Percentiles rank a stretch among this genome's conserved stretches.
Evolutionary conservation across 805 yeast genomes (phyloP).

Genomic region (Tetrapisispora pingtungensis): DNA sequence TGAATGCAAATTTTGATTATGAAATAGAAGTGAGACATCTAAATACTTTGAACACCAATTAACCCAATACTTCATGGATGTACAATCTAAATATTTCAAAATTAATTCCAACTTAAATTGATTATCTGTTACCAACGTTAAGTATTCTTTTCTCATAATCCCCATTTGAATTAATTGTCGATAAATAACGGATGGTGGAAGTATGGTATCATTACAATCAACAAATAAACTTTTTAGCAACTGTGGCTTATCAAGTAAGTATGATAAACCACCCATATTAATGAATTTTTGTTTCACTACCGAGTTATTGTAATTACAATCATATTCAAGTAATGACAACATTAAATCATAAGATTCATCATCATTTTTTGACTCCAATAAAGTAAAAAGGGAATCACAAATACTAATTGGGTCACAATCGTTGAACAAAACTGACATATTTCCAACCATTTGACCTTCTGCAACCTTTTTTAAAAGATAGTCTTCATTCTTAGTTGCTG

Average conservation of each 20-base stretch:
- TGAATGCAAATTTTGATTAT: constrained; percentile 5
- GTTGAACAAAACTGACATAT: constrained; percentile 7
- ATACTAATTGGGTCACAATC: constrained; percentile 10
- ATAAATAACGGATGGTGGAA: neutral
- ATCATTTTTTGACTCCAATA: constrained; percentile 2
- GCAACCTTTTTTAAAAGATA: neutral
- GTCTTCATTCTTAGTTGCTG: neutral
- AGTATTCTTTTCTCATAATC: constrained; percentile 12
- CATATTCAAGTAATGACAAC: constrained; percentile 15
- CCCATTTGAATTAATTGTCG: constrained; percentile 19
- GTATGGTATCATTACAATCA: constrained; percentile 5
- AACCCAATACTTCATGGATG: constrained; percentile 19
- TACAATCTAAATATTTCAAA: constrained; percentile 15
- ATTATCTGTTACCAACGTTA: constrained; percentile 8
- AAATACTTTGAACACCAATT: constrained; percentile 20
- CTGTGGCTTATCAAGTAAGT: constrained; percentile 6
- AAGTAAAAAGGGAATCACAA: constrained; percentile 7
- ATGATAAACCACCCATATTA: constrained; percentile 20
- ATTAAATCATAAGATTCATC: neutral
- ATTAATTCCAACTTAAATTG: constrained; percentile 14
- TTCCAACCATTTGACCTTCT: constrained; percentile 5
- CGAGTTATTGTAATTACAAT: constrained; percentile 13
- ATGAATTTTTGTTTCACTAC: constrained; percentile 14
- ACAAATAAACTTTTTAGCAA: constrained; percentile 7
- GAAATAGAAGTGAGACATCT: constrained; percentile 7